Conservation (phyloP, 108 stramenopile species). For the Pelagomonas calceolata region DNA sequence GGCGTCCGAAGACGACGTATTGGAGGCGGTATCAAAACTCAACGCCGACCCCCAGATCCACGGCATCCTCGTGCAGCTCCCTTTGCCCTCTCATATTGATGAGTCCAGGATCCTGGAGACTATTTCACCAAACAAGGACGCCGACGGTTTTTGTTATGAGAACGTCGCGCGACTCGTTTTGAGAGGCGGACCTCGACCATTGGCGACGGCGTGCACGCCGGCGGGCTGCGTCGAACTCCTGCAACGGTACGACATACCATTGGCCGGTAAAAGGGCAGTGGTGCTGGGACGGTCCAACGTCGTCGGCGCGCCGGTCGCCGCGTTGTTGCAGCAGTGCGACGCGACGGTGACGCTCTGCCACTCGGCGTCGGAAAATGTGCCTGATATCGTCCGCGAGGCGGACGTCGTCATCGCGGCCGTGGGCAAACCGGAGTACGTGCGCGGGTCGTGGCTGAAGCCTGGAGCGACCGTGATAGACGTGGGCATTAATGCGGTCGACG, state of each 20-base stretch:
- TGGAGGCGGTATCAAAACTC: conserved; percentile 20
- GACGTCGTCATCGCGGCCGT: conserved; percentile 54
- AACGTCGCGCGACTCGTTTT: conserved; percentile 37
- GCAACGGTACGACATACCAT: conserved; percentile 33
- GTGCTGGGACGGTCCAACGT: conserved; percentile 52
- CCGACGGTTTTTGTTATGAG: conserved; percentile 48
- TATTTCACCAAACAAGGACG: conserved; percentile 42
- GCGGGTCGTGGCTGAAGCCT: conserved; percentile 49
- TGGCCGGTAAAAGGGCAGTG: conserved; percentile 44
- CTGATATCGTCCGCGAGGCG: conserved; percentile 27
- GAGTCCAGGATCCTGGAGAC: conserved; percentile 34
- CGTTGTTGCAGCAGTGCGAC: conserved; percentile 32
- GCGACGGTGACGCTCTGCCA: conserved; percentile 47
- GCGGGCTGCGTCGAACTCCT: conserved; percentile 50
- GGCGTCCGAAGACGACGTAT: conserved; percentile 38
- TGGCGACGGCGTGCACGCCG: conserved; percentile 33
- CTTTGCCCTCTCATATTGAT: conserved; percentile 42
- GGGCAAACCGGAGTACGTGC: conserved; percentile 39
- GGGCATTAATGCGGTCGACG: conserved; percentile 45
- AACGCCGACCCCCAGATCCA: conserved; percentile 38
- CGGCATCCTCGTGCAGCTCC: conserved; percentile 60
- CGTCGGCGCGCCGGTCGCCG: conserved; percentile 42
- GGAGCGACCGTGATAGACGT: conserved; percentile 57
- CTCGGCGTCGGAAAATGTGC: conserved; percentile 34
- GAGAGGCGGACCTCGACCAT: background rate